Percentiles rank a stretch among this genome's conserved stretches.
phyloP scores from a whole-genome alignment of 345 rosid genomes.

The Murraya paniculata region DNA sequence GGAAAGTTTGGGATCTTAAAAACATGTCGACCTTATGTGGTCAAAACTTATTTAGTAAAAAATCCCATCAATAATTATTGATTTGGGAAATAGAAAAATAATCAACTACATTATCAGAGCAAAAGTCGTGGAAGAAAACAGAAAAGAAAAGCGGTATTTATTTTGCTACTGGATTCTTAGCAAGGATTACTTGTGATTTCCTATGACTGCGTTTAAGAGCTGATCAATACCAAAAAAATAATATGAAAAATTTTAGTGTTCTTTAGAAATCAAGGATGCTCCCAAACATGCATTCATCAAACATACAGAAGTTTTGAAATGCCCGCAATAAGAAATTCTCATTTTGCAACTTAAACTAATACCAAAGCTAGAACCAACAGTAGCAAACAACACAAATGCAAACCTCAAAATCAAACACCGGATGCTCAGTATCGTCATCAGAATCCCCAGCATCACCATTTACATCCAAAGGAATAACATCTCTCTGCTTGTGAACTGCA shows the following conservation, averaged over 20 bases:
- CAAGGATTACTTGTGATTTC: background rate
- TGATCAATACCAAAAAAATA: background rate
- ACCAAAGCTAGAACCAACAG: background rate
- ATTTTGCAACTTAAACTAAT: background rate
- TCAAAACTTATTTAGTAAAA: background rate
- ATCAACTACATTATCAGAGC: background rate
- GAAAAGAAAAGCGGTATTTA: background rate
- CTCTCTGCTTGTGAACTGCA: constrained; percentile 86
- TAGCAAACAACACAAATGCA: background rate
- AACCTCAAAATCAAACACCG: constrained; percentile 70
- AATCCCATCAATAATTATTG: background rate
- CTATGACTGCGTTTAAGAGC: too few species aligned
- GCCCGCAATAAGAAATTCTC: background rate
- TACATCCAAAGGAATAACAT: constrained; percentile 65
- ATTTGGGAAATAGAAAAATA: background rate
- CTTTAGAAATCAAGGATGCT: constrained; percentile 10
- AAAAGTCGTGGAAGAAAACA: background rate
- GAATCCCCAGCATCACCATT: constrained; percentile 58
- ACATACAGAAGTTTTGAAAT: background rate
- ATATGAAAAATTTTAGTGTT: background rate
- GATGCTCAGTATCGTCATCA: constrained; percentile 68
- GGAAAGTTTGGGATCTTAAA: background rate
- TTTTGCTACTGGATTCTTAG: background rate
- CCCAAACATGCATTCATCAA: background rate
- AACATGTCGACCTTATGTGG: background rate